phyloP scores from a whole-genome alignment of 1,139 yeast genomes.

The Pichia sp. region DNA sequence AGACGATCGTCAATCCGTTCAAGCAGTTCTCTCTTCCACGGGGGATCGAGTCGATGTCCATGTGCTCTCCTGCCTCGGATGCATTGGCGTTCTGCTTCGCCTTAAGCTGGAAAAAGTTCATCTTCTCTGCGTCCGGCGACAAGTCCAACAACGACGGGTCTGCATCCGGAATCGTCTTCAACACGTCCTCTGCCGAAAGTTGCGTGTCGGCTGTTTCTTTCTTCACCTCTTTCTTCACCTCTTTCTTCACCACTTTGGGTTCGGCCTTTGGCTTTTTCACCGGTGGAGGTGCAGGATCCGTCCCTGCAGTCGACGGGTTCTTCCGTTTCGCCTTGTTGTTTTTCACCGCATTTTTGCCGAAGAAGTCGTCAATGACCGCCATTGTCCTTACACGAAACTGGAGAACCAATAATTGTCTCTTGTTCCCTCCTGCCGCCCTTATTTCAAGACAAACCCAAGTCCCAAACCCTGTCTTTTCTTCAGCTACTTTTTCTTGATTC shows the following conservation, averaged over 20 bases:
- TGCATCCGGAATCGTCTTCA: conserved; percentile 65
- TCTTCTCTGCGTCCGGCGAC: conserved; percentile 41
- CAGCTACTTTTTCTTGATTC: too few relatives aligned
- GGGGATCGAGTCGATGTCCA: conserved; percentile 40
- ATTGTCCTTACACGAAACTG: conserved; percentile 1
- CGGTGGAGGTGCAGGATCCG: background rate
- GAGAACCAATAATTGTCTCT: too few relatives aligned
- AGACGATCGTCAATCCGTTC: conserved; percentile 83
- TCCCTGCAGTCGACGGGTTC: background rate
- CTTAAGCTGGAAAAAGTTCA: conserved; percentile 51
- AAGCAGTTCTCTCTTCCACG: conserved; percentile 80
- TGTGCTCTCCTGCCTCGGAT: conserved; percentile 6
- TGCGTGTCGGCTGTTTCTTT: background rate
- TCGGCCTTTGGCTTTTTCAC: conserved; percentile 10
- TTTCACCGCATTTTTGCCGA: conserved; percentile 14
- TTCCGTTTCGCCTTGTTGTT: background rate
- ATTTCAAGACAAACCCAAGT: too few relatives aligned
- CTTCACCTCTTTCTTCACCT: background rate
- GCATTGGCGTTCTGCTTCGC: conserved; percentile 30
- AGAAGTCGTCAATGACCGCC: conserved; percentile 20
- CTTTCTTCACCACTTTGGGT: too few relatives aligned
- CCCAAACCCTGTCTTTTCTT: too few relatives aligned
- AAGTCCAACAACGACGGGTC: conserved; percentile 48
- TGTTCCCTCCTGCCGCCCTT: too few relatives aligned
- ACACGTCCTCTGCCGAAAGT: conserved; percentile 47